These are phyloP conservation scores for Echinosphaeria canescens DNA, from an alignment of 2,329 filamentous ascomycete genomes.

Conservation along the genomic window DNA sequence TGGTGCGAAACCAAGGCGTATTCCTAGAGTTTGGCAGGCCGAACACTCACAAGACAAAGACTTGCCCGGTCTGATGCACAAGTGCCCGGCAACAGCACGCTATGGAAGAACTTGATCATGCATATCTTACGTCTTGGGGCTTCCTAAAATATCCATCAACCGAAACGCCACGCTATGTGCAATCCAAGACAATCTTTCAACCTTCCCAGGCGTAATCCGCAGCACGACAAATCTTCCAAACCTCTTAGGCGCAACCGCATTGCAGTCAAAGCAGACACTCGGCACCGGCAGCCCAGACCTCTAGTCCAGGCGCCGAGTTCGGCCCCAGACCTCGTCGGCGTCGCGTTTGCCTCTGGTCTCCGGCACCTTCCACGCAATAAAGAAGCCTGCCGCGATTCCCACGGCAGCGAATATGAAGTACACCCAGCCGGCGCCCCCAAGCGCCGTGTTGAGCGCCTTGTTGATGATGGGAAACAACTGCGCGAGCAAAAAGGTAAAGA, in stretches of 20 bases:
- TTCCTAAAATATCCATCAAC: no score
- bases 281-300: not conserved
- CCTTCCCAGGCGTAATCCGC: no score
- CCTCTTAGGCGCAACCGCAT: not conserved
- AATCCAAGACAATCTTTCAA: no score
- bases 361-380: slow-evolving; percentile 56
- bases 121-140: no score
- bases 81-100: no score
- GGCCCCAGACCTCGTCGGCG: slow-evolving; percentile 80
- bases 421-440: slow-evolving; percentile 56
- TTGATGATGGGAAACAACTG: slow-evolving; percentile 90
- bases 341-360: slow-evolving; percentile 76
- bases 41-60: not conserved
- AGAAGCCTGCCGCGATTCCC: slow-evolving; percentile 44
- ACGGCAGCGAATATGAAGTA: slow-evolving; percentile 81
- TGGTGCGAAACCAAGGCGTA: slow-evolving; percentile 18
- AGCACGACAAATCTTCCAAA: no score
- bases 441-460: slow-evolving; percentile 36
- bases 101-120: no score
- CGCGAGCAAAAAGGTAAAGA: slow-evolving; percentile 78
- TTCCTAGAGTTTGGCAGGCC: no score
- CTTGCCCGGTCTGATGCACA: no score
- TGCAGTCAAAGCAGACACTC: not conserved
- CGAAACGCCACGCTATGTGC: no score
- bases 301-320: slow-evolving; percentile 30